Base-by-base conservation (phyloP, 2,329 filamentous ascomycete species). In the Blastomyces percursus region DNA sequence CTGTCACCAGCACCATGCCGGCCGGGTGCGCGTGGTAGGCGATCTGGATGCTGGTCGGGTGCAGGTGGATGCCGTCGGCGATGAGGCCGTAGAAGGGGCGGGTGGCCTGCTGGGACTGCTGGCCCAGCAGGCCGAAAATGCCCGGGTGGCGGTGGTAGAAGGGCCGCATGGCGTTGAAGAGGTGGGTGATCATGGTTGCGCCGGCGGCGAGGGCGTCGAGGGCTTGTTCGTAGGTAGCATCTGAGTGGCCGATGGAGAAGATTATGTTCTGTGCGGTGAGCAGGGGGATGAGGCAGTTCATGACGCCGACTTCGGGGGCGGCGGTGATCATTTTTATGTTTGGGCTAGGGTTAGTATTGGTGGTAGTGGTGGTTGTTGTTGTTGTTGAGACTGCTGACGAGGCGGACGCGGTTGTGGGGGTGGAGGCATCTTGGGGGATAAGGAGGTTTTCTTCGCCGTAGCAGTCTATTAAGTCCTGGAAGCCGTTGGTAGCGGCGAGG, bases 151-250 rank as follows among this genome's bases (percentile, higher is more conserved):
- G 88, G 79, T 96, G 91, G 74, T 94, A 90, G 59, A 96, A 84
- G 16, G 91, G 91, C 0, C 86, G 83, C 91, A 96, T 96, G 32
- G 91, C 91, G 73, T 96, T 96, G 83, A 96, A 96, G 1, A 96
- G 81, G 71, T 96, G 91, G 0, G 91, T 96, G 67, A 96, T 89
- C 90, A 95, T 96, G 58, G 84, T 89, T 1, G 89, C 90, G 60
- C 91, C 91, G 7, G 85, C 81, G n/a, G 78, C 79, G 3, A 94
- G 83, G 24, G 89, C 89, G 4, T 79, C 76, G 3, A 87, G 85
- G 0, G 89, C 90, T 71, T 93, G 82, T 74, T 95, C 90, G 72
- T 93, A 96, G 0, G 88, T 90, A 16, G 91, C 89, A 73, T 95
- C 90, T 0, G 90, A 91, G 76, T 96, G 91, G 8, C 91, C 91